Conservation (phyloP, 352 stramenopile species). For the Phytopythium oedochilum region DNA sequence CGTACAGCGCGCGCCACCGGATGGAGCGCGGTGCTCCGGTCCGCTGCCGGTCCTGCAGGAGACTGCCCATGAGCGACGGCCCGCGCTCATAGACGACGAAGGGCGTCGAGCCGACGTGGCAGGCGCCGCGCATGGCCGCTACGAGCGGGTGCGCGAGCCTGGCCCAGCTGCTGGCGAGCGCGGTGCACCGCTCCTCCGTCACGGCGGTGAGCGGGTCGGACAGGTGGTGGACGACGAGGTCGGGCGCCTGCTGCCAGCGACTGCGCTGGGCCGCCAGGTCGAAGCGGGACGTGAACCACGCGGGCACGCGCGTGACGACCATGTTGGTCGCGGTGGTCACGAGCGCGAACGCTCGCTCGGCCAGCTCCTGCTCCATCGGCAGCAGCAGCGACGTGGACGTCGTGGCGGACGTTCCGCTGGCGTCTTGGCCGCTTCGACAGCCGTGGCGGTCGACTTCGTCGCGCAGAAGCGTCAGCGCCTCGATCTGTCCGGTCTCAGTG, state of each 20-base stretch:
- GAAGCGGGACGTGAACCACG: slow-evolving; percentile 27
- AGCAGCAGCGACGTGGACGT: slow-evolving; percentile 16
- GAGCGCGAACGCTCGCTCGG: slow-evolving; percentile 19
- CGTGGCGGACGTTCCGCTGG: no score
- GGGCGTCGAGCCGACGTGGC: slow-evolving; percentile 17
- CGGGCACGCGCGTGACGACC: slow-evolving; percentile 15
- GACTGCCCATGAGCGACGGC: neutral
- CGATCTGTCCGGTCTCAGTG: slow-evolving; percentile 7
- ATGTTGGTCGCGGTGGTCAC: slow-evolving; percentile 11
- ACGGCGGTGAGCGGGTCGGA: slow-evolving; percentile 23
- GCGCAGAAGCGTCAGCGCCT: slow-evolving; percentile 22
- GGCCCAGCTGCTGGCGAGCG: slow-evolving; percentile 18
- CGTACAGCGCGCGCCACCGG: slow-evolving; percentile 20
- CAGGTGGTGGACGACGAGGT: slow-evolving; percentile 20
- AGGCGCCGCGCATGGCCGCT: slow-evolving; percentile 24
- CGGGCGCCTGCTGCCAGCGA: slow-evolving; percentile 20
- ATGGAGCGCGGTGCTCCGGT: neutral
- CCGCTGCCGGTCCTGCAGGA: neutral
- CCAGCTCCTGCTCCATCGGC: slow-evolving; percentile 14
- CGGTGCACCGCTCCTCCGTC: slow-evolving; percentile 16
- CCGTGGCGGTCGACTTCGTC: slow-evolving; percentile 12
- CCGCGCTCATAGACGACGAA: slow-evolving; percentile 18
- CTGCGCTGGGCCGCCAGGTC: slow-evolving; percentile 18
- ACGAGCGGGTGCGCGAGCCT: slow-evolving; percentile 19
- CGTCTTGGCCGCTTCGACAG: neutral